Evolutionary conservation across 1,284 basidiomycete genomes (phyloP).

Genomic region (Melampsora americana): DNA sequence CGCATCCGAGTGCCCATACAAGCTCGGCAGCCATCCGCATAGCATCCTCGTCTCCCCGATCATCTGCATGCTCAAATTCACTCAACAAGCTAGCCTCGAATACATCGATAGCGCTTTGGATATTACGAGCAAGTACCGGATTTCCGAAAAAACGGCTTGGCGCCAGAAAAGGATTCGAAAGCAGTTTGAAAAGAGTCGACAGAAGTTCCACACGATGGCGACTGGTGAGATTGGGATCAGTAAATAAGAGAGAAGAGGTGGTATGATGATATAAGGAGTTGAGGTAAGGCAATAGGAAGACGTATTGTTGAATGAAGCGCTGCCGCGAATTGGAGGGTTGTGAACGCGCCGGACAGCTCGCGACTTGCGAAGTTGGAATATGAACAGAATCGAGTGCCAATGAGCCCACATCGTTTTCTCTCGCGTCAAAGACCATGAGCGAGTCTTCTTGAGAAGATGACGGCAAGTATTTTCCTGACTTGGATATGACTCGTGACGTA

Average conservation of each 20-base stretch:
- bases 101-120: conserved; percentile 75
- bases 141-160: conserved; percentile 63
- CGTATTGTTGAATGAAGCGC: conserved; percentile 47
- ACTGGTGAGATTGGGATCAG: conserved; percentile 63
- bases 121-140: conserved; percentile 63
- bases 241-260: conserved; percentile 58
- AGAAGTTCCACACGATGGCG: conserved; percentile 62
- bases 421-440: no score
- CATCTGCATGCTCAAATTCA: conserved; percentile 78
- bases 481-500: no score
- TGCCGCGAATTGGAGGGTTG: conserved; percentile 23
- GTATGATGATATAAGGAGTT: conserved; percentile 49
- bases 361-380: no score
- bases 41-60: conserved; percentile 64
- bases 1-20: conserved; percentile 72
- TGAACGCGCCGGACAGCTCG: neutral
- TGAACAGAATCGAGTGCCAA: no score
- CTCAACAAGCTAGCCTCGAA: conserved; percentile 79
- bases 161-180: conserved; percentile 54
- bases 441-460: no score
- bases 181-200: conserved; percentile 62
- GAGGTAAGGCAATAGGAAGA: conserved; percentile 49
- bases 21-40: conserved; percentile 77
- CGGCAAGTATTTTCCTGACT: no score
- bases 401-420: no score